These are phyloP conservation scores for Sambucus nigra DNA, from an alignment of 129 eudicot genomes.

Conservation along the genomic window DNA sequence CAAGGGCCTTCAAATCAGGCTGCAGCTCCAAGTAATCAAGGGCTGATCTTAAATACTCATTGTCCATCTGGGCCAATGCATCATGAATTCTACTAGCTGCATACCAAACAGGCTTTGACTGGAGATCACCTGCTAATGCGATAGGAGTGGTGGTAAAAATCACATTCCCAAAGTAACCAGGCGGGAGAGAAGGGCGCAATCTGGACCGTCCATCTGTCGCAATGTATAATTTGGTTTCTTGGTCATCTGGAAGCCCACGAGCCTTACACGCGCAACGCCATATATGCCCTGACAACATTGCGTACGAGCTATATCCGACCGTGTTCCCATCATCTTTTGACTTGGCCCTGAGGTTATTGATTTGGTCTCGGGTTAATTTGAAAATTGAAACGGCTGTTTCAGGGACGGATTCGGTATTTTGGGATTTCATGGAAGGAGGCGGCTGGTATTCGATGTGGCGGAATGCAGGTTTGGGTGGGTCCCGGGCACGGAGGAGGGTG, in stretches of 20 bases:
- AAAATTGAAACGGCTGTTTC: constrained; percentile 56
- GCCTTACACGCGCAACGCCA: constrained; percentile 79
- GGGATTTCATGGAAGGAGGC: constrained; percentile 48
- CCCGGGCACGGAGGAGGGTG: constrained; percentile 57
- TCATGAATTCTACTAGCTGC: constrained; percentile 65
- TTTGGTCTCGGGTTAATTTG: constrained; percentile 61
- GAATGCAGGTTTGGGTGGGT: constrained; percentile 52
- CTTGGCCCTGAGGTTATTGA: constrained; percentile 59
- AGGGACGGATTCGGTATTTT: constrained; percentile 16
- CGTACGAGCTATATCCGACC: constrained; percentile 59
- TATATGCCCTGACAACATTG: constrained; percentile 74
- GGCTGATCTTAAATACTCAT: constrained; percentile 70
- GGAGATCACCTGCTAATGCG: constrained; percentile 57
- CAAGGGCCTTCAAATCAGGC: constrained; percentile 68
- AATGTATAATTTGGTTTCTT: constrained; percentile 67
- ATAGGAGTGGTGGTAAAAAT: constrained; percentile 66
- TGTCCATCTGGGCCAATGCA: constrained; percentile 50
- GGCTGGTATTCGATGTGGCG: constrained; percentile 69
- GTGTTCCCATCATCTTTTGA: constrained; percentile 59
- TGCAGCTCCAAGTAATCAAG: constrained; percentile 75
- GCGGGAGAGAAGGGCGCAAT: constrained; percentile 54
- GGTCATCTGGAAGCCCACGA: constrained; percentile 62
- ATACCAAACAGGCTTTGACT: constrained; percentile 63
- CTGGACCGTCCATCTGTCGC: constrained; percentile 82
- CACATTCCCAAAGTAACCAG: constrained; percentile 81